A percentile compares a stretch with the other conserved stretches of the same genome.
phyloP scores from a whole-genome alignment of 2,329 filamentous ascomycete genomes.

The Didymella exigua region DNA sequence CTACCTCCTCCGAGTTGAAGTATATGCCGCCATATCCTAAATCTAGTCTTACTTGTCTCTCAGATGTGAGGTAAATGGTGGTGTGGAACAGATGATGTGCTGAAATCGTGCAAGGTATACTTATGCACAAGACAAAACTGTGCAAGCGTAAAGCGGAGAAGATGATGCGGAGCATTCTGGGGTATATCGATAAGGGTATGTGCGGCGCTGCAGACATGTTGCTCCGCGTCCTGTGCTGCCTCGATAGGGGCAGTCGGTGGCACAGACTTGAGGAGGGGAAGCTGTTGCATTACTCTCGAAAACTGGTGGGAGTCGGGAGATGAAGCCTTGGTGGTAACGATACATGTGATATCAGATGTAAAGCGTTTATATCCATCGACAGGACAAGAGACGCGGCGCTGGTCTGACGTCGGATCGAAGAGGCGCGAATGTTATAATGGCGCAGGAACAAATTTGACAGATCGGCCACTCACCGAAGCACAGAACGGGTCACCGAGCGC shows the following conservation, averaged over 20 bases:
- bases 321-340: background rate
- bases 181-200: constrained; percentile 25
- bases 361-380: background rate
- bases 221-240: constrained; percentile 26
- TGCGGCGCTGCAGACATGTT: constrained; percentile 24
- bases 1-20: no score
- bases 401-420: constrained; percentile 5
- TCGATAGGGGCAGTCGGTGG: constrained; percentile 5
- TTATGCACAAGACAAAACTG: constrained; percentile 22
- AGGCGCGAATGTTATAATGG: constrained; percentile 13
- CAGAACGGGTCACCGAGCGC: constrained; percentile 8
- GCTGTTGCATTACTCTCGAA: background rate
- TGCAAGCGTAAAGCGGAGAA: constrained; percentile 40
- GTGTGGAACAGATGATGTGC: no score
- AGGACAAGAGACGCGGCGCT: background rate
- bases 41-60: no score
- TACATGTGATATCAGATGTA: background rate
- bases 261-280: constrained; percentile 8
- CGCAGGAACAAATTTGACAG: constrained; percentile 11
- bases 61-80: no score
- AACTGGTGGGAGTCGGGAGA: background rate
- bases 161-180: constrained; percentile 27
- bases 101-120: constrained; percentile 4
- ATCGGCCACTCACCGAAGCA: constrained; percentile 9
- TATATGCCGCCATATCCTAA: no score